A percentile compares a stretch with the other conserved stretches of the same genome.
phyloP scores from a whole-genome alignment of 768 basidiomycete genomes.

The Leccinum obscurum region DNA sequence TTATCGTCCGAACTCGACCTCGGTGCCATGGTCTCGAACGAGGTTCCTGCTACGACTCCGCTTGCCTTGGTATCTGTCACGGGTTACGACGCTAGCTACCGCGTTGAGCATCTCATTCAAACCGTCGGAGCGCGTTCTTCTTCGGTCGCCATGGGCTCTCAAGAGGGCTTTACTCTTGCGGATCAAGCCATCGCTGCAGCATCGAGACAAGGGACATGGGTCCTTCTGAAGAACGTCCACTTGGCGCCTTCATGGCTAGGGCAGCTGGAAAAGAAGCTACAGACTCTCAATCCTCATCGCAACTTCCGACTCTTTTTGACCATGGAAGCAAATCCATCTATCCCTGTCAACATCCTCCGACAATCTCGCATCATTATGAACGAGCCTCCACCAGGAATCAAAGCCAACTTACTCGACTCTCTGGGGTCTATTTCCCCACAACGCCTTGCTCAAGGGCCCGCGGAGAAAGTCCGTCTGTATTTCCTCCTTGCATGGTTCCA shows the following conservation, averaged over 20 bases:
- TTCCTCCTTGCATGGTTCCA: constrained; percentile 99
- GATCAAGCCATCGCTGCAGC: constrained; percentile 95
- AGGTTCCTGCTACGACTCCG: constrained; percentile 79
- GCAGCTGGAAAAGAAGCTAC: constrained; percentile 94
- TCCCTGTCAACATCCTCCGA: constrained; percentile 95
- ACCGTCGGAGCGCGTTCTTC: constrained; percentile 74
- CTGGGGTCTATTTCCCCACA: constrained; percentile 69
- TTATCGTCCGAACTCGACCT: constrained; percentile 82
- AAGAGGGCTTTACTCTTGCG: constrained; percentile 94
- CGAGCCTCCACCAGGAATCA: constrained; percentile 95
- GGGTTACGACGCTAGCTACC: constrained; percentile 98
- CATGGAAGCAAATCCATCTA: constrained; percentile 94
- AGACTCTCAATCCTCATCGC: constrained; percentile 84
- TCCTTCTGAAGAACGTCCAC: constrained; percentile 96
- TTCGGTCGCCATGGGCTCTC: constrained; percentile 97
- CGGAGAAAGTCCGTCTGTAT: constrained; percentile 89
- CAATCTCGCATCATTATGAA: constrained; percentile 98
- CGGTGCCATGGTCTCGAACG: constrained; percentile 70
- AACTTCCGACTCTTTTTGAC: constrained; percentile 97
- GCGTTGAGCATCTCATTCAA: constrained; percentile 85
- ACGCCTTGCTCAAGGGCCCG: constrained; percentile 81
- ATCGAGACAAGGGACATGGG: constrained; percentile 93
- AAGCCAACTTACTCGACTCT: constrained; percentile 93
- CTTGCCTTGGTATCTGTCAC: constrained; percentile 90
- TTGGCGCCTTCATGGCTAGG: constrained; percentile 95